These are phyloP conservation scores for Cutaneotrichosporon curvatum DNA, from an alignment of 1,284 basidiomycete species.

Conservation along the genomic window DNA sequence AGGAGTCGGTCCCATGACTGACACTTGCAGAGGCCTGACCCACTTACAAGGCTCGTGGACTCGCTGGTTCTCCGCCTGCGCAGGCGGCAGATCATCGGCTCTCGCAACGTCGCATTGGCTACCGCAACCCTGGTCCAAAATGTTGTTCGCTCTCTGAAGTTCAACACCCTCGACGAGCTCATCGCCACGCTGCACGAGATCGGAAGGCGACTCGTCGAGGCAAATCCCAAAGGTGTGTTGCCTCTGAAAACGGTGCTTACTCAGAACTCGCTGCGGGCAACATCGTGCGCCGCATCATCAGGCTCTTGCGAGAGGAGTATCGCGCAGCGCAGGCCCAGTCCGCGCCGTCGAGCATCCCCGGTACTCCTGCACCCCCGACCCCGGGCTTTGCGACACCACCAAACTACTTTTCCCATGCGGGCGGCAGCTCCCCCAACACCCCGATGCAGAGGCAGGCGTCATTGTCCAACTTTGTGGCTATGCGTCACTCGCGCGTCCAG, in stretches of 20 bases:
- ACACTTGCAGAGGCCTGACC: constrained; percentile 16
- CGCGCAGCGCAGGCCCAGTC: constrained; percentile 47
- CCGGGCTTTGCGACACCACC: constrained; percentile 38
- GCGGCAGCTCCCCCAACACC: constrained; percentile 4
- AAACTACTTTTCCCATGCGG: constrained; percentile 26
- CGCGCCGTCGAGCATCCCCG: constrained; percentile 32
- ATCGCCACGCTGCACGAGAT: constrained; percentile 71
- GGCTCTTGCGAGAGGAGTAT: constrained; percentile 90
- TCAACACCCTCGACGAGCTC: constrained; percentile 79
- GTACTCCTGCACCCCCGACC: constrained; percentile 38
- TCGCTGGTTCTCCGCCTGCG: constrained; percentile 59
- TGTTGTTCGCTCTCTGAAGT: constrained; percentile 78
- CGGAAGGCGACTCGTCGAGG: constrained; percentile 71
- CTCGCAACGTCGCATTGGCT: constrained; percentile 77
- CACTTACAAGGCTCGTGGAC: constrained; percentile 53
- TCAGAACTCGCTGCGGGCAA: constrained; percentile 90
- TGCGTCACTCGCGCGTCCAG: constrained; percentile 44
- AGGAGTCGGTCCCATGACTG: not conserved
- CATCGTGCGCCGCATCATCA: constrained; percentile 81
- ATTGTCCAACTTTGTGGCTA: constrained; percentile 45
- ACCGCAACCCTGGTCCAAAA: constrained; percentile 80
- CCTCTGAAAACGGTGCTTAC: not conserved
- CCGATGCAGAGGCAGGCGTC: constrained; percentile 24
- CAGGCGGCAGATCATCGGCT: constrained; percentile 75
- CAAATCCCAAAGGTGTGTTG: constrained; percentile 79